Percentiles rank a stretch among this genome's conserved stretches.
phyloP scores from a whole-genome alignment of 768 basidiomycete genomes.

The Trametes meyenii region DNA sequence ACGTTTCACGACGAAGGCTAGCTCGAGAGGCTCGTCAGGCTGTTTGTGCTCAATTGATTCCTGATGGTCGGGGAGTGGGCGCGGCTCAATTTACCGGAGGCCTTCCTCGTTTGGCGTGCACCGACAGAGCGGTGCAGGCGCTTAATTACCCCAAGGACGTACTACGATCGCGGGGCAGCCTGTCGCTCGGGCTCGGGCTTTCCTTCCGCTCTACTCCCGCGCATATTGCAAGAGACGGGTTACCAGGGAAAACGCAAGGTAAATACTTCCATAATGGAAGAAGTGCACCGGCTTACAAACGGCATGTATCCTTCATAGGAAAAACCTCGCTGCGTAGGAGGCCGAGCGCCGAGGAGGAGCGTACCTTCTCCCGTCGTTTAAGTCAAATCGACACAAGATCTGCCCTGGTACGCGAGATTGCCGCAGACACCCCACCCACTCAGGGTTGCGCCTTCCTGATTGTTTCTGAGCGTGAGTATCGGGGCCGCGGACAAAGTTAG shows the following conservation, averaged over 20 bases:
- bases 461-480: slow-evolving; percentile 11
- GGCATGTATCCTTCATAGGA: background rate
- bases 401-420: slow-evolving; percentile 12
- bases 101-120: slow-evolving; percentile 6
- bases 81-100: background rate
- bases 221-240: background rate
- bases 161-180: background rate
- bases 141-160: background rate
- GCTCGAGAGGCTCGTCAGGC: background rate
- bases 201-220: background rate
- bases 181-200: background rate
- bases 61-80: slow-evolving; percentile 1
- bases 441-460: background rate
- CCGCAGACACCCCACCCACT: background rate
- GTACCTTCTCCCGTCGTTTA: slow-evolving; percentile 4
- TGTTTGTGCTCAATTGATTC: slow-evolving; percentile 10
- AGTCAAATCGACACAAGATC: slow-evolving; percentile 13
- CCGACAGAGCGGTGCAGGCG: slow-evolving; percentile 11
- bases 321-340: background rate
- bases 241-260: background rate
- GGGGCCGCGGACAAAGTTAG: background rate
- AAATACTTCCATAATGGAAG: background rate
- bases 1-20: background rate
- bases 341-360: background rate
- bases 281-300: background rate